These are phyloP conservation scores for Pogostemon cablin DNA, from an alignment of 257 asterid genomes.

Conservation along the genomic window DNA sequence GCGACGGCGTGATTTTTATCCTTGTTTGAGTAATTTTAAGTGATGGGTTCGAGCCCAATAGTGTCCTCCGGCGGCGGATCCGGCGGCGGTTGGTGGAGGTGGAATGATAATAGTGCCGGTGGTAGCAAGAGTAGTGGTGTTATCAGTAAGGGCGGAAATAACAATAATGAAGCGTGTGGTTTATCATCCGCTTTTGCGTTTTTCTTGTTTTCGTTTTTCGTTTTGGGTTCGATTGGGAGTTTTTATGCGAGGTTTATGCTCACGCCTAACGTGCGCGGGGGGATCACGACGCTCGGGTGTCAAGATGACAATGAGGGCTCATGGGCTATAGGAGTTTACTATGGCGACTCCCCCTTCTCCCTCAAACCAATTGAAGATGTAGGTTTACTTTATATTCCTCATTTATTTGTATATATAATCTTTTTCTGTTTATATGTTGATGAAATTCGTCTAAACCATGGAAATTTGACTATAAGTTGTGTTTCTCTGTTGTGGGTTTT, in stretches of 20 bases:
- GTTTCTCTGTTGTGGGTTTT: slow-evolving; percentile 10
- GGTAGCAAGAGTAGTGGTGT: slow-evolving; percentile 13
- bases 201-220: slow-evolving; percentile 61
- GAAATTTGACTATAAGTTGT: neutral
- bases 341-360: slow-evolving; percentile 87
- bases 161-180: slow-evolving; percentile 32
- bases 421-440: slow-evolving; percentile 5
- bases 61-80: slow-evolving; percentile 25
- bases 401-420: neutral
- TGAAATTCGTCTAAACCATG: neutral
- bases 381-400: slow-evolving; percentile 1
- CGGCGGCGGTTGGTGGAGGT: slow-evolving; percentile 30
- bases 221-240: slow-evolving; percentile 71
- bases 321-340: slow-evolving; percentile 88
- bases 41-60: slow-evolving; percentile 43
- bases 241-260: slow-evolving; percentile 62
- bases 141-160: slow-evolving; percentile 27
- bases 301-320: slow-evolving; percentile 86
- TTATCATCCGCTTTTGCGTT: slow-evolving; percentile 52
- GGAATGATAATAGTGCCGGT: slow-evolving; percentile 30
- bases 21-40: slow-evolving; percentile 14
- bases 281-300: slow-evolving; percentile 61
- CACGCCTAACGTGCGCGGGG: slow-evolving; percentile 62
- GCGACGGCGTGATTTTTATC: slow-evolving; percentile 17
- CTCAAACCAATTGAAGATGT: slow-evolving; percentile 96